Evolutionary conservation across 176 grass and related monocot species (phyloP).

Genomic region (Elymus sibiricus): DNA sequence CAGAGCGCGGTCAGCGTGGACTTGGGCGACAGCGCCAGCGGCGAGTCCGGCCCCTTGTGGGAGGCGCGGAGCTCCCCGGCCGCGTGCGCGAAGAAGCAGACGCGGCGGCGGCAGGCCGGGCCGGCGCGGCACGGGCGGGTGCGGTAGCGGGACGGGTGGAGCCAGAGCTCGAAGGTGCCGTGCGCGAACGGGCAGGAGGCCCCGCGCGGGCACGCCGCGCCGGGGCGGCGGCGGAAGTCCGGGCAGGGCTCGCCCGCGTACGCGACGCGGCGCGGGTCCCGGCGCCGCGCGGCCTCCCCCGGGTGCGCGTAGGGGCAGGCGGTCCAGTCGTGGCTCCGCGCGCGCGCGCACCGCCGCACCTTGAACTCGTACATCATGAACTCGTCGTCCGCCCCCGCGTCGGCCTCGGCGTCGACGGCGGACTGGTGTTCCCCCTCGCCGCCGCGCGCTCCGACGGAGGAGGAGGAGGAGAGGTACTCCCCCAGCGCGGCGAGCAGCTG

Average conservation of each 20-base stretch:
- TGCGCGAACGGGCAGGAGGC: conserved; percentile 74
- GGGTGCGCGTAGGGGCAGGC: conserved; percentile 96
- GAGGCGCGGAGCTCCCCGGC: conserved; percentile 56
- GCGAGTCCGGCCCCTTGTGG: conserved; percentile 28
- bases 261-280: conserved; percentile 66
- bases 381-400: conserved; percentile 67
- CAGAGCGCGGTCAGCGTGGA: conserved; percentile 46
- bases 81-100: conserved; percentile 98
- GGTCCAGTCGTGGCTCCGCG: conserved; percentile 92
- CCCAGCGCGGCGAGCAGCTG: conserved; percentile 51
- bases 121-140: conserved; percentile 83
- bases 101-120: conserved; percentile 59
- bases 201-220: conserved; percentile 56
- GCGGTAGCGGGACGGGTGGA: conserved; percentile 87
- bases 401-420: neutral
- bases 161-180: conserved; percentile 97
- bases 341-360: conserved; percentile 77
- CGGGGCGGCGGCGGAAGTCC: conserved; percentile 58
- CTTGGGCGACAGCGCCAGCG: conserved; percentile 57
- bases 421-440: neutral
- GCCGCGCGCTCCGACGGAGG: neutral
- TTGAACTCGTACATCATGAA: conserved; percentile 99
- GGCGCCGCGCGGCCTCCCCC: conserved; percentile 77
- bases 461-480: conserved; percentile 33
- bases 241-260: conserved; percentile 80